Evolutionary conservation across 1,284 basidiomycete genomes (phyloP), one percentile per base, ranked within the genome.

Genomic region (Puccinia novopanici): DNA sequence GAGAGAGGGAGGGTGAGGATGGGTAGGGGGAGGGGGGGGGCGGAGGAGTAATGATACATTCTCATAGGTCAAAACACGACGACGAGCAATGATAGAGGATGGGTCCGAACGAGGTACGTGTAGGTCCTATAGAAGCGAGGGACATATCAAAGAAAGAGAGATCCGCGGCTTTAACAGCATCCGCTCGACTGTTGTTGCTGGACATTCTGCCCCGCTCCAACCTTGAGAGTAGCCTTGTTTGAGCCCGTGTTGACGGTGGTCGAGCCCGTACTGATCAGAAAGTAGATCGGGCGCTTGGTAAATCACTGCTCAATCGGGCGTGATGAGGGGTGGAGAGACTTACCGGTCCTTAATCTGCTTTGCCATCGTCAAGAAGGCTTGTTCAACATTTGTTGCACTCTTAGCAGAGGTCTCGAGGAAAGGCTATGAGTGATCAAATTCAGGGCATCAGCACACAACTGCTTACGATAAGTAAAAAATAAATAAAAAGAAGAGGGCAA

Each of bases 271-370:
- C 94, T 88, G 82, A 54, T 42, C 10, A 42, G 24, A 63, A 27
- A 74, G 65, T 45, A n/a, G 52, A 19, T 24, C 17, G 73, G 68
- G 6, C 6, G n/a, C 4, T 30, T 34, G 19, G 10, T 40, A 8
- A 2, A 15, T 17, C 3, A 37, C 40, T 17, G 24, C 48, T 55
- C 13, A 4, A 19, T 3, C 22, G 22, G 3, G 42, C 30, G 40
- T n/a, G 12, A 40, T 2, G 30, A 42, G 19, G 27, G 50, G 17
- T 22, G 15, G 13, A 57, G 2, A 8, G 13, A 84, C 87, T 82
- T 70, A 88, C 87, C 87, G 91, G 87, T 97, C 95, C 88, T 97
- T 97, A 88, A 97, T 98, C 88, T 98, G 94, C 88, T 97, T 97
- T 24, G 37, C 61, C 57, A 68, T 82, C 45, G 81, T 54, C 54